Base-by-base conservation (phyloP, 2,329 filamentous ascomycete genomes). In the Thelonectria discophora region DNA sequence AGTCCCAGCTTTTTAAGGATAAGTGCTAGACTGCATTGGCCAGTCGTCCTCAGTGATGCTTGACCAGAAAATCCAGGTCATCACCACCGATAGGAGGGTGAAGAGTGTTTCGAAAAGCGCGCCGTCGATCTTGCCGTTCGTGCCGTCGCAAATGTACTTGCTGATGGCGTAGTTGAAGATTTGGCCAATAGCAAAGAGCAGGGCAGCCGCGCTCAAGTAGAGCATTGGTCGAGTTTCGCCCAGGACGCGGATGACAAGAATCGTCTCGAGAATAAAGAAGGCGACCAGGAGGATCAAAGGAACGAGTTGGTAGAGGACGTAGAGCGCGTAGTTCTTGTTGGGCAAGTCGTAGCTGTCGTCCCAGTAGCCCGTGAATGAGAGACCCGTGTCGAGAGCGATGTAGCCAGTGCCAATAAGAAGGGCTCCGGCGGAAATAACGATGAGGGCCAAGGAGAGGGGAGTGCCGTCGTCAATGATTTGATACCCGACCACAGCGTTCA, bases 21-120 rank as follows among this genome's bases (percentile, higher is more conserved):
- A 84, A 53, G 77, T 69, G 47, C 69, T 75, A 57, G 76, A 76
- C 10, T 82, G 80, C 77, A 85, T 84, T 17, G 94, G 93, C 95
- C 95, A 99, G 81, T 97, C 94, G 73, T 99, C 95, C 79, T 99
- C 95, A 15, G 95, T 99, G 72, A 99, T 99, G 80, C 93, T 97
- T 48, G 93, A 97, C 95, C 95, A 99, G 83, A 99, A 99, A 59
- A 92, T 78, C 94, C 95, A 99, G 66, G 97, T 80, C 79, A 88
- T 88, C 17, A 92, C 84, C 5, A 99, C 93, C 0, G 94, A 85
- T 12, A 94, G 80, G 1, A 97, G 82, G 0, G 94, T 98, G 80
- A 99, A 98, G 7, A 98, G 81, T 0, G 94, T 97, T 77, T 97
- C 87, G 77, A 99, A 99, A 1, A 99, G 79, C 6, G 94, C 88